Base-by-base conservation (phyloP, 805 yeast species). In the Metschnikowia orientalis region DNA sequence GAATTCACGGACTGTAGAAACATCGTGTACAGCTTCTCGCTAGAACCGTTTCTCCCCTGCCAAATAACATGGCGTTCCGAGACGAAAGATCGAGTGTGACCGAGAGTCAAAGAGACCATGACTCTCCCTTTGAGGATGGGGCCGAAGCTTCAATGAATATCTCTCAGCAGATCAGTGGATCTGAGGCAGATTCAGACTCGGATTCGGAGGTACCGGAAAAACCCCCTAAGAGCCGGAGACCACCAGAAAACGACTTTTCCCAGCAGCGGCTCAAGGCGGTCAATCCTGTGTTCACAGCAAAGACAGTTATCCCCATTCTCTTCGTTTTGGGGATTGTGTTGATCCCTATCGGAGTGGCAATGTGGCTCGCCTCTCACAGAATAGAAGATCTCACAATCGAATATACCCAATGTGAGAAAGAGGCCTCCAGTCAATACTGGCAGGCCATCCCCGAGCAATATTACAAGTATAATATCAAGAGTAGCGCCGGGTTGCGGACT, bases 171-270 rank as follows among this genome's bases (percentile, higher is more conserved):
- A 21, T 15, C 4, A 42, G 42, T 24, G 44, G 35, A 4, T 39
- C 43, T 12, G 43, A 39, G 13, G 40, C 71, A 2, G 48, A 64
- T 4, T 62, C 72, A 9, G 77, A 71, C 9, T 48, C 43, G 23
- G 49, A 41, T n/a, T 49, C 73, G 61, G 33, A 72, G 54, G 47
- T 23, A 44, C 45, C 44, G 11, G 50, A 56, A 7, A 59, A 55
- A 22, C 67, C 66, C 39, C 66, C 61, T 28, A 76, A 73, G 53
- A 67, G 69, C 23, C 73, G 79, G 54, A 74, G 78, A 53, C 92
- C 92, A 9, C 77, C 75, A 29, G 81, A 71, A 38, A 69, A 63
- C 50, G 73, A 73, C 8, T 75, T 75, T 46, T 68, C 76, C 28
- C 81, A 75, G 50, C 81, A 75, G 45, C 54, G 73, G 37, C 56